These are phyloP conservation scores for Yamadazyma conglobata DNA, from an alignment of 1,139 yeast species.

Conservation along the genomic window DNA sequence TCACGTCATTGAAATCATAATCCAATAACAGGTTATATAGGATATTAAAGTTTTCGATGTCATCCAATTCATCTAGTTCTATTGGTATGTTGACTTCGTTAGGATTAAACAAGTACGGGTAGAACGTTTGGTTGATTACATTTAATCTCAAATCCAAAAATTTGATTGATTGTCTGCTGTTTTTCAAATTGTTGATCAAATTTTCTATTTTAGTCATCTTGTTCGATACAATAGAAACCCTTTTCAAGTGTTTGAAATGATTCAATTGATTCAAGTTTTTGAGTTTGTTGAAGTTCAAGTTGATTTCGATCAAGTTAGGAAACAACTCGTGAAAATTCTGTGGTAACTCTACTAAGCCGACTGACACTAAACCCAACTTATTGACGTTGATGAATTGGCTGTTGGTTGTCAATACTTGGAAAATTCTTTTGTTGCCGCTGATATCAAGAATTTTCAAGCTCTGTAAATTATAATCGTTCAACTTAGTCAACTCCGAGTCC, in stretches of 20 bases:
- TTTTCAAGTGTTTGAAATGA: slow-evolving; percentile 31
- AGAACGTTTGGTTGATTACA: slow-evolving; percentile 44
- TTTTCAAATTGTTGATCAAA: slow-evolving; percentile 31
- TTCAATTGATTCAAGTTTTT: slow-evolving; percentile 25
- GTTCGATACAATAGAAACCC: slow-evolving; percentile 47
- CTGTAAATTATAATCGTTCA: slow-evolving; percentile 13
- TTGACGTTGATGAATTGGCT: slow-evolving; percentile 35
- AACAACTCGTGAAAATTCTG: slow-evolving; percentile 30
- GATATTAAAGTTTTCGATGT: slow-evolving; percentile 36
- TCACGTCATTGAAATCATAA: slow-evolving; percentile 2
- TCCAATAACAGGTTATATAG: slow-evolving; percentile 3
- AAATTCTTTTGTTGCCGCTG: slow-evolving; percentile 31
- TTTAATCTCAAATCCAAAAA: slow-evolving; percentile 51
- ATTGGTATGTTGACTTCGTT: slow-evolving; percentile 38
- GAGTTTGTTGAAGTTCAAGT: slow-evolving; percentile 49
- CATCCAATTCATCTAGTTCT: slow-evolving; percentile 42
- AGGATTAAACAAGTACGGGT: slow-evolving; percentile 53
- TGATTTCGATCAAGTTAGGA: slow-evolving; percentile 47
- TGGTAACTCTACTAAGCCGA: slow-evolving; percentile 38
- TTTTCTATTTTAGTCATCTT: slow-evolving; percentile 31
- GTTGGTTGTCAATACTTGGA: slow-evolving; percentile 3
- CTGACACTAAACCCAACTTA: slow-evolving; percentile 41
- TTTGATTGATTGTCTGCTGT: slow-evolving; percentile 30
- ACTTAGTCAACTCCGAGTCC: slow-evolving; percentile 18
- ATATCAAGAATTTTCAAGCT: slow-evolving; percentile 32